Evolutionary conservation across 495 filamentous ascomycete species (phyloP).

Genomic region (Aspergillus bridgeri): DNA sequence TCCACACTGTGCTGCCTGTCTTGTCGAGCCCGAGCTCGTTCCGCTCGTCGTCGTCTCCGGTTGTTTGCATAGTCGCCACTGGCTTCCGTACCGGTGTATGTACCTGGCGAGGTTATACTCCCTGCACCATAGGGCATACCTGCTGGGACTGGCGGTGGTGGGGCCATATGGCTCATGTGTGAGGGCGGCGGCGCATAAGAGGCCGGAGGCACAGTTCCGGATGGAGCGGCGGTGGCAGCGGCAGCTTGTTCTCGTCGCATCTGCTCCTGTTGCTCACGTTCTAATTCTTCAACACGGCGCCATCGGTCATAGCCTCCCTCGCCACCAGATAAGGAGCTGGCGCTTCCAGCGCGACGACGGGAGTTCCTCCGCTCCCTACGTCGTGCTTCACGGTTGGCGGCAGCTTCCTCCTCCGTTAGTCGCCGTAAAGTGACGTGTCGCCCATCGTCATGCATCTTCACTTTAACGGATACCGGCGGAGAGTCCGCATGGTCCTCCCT

Average conservation of each 20-base stretch:
- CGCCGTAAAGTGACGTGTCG: slow-evolving; percentile 77
- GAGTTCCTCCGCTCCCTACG: slow-evolving; percentile 44
- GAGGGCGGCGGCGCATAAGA: slow-evolving; percentile 32
- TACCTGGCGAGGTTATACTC: slow-evolving; percentile 46
- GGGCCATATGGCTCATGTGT: slow-evolving; percentile 31
- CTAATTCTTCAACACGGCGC: slow-evolving; percentile 50
- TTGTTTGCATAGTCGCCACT: slow-evolving; percentile 55
- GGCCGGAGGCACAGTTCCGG: slow-evolving; percentile 29
- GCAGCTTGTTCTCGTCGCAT: slow-evolving; percentile 43
- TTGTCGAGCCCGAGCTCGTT: slow-evolving; percentile 47
- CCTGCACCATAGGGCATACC: slow-evolving; percentile 39
- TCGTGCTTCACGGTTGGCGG: slow-evolving; percentile 54
- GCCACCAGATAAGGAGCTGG: slow-evolving; percentile 43
- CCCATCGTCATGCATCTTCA: slow-evolving; percentile 76
- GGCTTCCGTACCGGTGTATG: slow-evolving; percentile 49
- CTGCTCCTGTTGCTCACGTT: slow-evolving; percentile 49
- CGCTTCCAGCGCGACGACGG: slow-evolving; percentile 41
- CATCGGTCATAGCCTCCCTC: slow-evolving; percentile 46
- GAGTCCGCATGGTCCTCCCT: slow-evolving; percentile 45
- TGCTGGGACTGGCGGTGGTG: slow-evolving; percentile 35
- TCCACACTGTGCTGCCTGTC: slow-evolving; percentile 48
- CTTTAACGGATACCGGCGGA: slow-evolving; percentile 71
- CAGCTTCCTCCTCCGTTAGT: slow-evolving; percentile 78
- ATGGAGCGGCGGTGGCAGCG: slow-evolving; percentile 25
- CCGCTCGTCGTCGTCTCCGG: slow-evolving; percentile 48